phyloP scores from a whole-genome alignment of 139 green algal species.

The Dunaliella sp. region DNA sequence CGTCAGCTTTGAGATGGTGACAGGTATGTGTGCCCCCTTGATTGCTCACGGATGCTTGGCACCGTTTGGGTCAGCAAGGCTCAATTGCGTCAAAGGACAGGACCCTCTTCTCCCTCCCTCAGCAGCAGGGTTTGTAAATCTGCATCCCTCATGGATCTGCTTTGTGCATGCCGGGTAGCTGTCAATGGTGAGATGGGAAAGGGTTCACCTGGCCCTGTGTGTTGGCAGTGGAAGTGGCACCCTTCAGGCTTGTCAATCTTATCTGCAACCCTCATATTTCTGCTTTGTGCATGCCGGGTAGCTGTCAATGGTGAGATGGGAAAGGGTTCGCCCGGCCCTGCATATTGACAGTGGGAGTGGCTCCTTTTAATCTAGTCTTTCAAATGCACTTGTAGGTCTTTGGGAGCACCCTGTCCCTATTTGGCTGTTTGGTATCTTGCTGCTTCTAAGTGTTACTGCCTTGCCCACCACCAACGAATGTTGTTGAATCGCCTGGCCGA shows the following conservation, averaged over 20 bases:
- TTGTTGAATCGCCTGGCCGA: too few species aligned
- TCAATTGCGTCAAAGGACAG: too few species aligned
- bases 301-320: constrained; percentile 54
- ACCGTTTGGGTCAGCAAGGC: too few species aligned
- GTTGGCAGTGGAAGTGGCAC: background rate
- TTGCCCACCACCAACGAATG: too few species aligned
- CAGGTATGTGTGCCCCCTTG: constrained; percentile 13
- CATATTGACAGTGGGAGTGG: background rate
- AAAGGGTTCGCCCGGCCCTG: constrained; percentile 13
- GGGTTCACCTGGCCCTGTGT: constrained; percentile 1
- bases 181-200: constrained; percentile 56
- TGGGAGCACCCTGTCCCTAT: background rate
- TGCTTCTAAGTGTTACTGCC: too few species aligned
- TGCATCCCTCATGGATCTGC: constrained; percentile 11
- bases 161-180: constrained; percentile 27
- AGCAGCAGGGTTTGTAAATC: constrained; percentile 5
- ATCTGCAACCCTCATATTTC: constrained; percentile 22
- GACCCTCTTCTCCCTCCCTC: too few species aligned
- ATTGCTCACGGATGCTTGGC: background rate
- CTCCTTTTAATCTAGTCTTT: too few species aligned
- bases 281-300: constrained; percentile 24
- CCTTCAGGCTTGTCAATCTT: too few species aligned
- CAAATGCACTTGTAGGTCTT: background rate
- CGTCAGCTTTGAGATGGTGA: constrained; percentile 57
- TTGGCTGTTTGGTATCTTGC: constrained; percentile 2